These are phyloP conservation scores for Cladophialophora immunda DNA, from an alignment of 2,329 filamentous ascomycete genomes.

Conservation along the genomic window DNA sequence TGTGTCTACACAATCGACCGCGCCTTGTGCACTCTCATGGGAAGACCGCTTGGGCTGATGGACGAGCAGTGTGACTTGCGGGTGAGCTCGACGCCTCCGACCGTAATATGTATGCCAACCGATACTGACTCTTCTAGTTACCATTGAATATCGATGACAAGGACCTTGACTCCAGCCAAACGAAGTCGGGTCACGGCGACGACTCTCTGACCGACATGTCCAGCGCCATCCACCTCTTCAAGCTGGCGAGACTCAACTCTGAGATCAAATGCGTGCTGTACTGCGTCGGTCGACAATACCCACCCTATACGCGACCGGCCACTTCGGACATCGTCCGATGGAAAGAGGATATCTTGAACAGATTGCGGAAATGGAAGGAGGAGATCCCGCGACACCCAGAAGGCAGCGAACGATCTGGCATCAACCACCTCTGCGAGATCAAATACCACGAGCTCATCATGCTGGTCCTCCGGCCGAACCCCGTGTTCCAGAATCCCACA, in stretches of 20 bases:
- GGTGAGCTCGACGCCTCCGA: not conserved
- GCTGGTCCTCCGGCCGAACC: constrained; percentile 14
- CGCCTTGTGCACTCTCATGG: constrained; percentile 15
- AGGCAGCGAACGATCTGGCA: not conserved
- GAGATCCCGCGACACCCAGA: constrained; percentile 15
- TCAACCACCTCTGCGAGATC: constrained; percentile 6
- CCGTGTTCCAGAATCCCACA: constrained; percentile 9
- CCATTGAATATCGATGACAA: constrained; percentile 5
- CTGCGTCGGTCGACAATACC: constrained; percentile 6
- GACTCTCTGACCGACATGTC: constrained; percentile 1
- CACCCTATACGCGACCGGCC: constrained; percentile 1
- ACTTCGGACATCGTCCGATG: constrained; percentile 1
- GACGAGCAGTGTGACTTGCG: constrained; percentile 15
- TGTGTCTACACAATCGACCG: constrained; percentile 14
- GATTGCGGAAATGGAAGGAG: constrained; percentile 12
- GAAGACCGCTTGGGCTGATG: constrained; percentile 9
- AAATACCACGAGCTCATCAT: constrained; percentile 19
- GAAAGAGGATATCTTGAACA: constrained; percentile 8
- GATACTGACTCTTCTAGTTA: not conserved
- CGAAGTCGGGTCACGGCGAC: not conserved
- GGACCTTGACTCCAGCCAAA: not conserved
- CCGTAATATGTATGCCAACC: not conserved
- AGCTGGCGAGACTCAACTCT: constrained; percentile 7
- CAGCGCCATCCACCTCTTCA: constrained; percentile 14
- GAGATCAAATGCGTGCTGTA: constrained; percentile 13